Conservation (phyloP, 1,139 yeast species). For the Blastobotrys elegans region DNA sequence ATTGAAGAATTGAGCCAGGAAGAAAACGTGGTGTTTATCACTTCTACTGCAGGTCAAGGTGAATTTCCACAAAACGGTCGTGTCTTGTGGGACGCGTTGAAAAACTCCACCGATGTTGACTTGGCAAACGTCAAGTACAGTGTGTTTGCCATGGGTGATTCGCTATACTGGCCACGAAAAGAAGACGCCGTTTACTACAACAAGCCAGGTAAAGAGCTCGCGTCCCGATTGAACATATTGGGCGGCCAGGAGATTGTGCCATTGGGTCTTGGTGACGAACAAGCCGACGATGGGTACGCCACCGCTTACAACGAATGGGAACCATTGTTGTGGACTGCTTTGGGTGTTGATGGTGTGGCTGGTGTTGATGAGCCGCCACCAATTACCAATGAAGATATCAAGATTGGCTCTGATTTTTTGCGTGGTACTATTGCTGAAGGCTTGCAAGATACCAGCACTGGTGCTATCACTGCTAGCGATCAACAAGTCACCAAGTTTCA, state of each 20-base stretch:
- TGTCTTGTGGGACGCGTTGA: conserved; percentile 80
- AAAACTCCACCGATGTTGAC: conserved; percentile 65
- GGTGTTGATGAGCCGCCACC: conserved; percentile 96
- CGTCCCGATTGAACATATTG: conserved; percentile 55
- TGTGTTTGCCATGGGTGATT: conserved; percentile 90
- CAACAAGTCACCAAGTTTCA: conserved; percentile 96
- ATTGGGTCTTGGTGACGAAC: conserved; percentile 91
- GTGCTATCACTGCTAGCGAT: conserved; percentile 88
- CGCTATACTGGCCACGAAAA: conserved; percentile 95
- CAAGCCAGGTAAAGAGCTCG: conserved; percentile 80
- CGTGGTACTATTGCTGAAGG: conserved; percentile 95
- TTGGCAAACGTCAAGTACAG: conserved; percentile 64
- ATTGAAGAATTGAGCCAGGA: conserved; percentile 77
- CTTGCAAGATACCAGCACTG: conserved; percentile 74
- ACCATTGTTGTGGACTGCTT: conserved; percentile 74
- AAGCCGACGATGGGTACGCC: conserved; percentile 91
- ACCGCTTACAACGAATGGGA: conserved; percentile 91
- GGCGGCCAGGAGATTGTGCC: conserved; percentile 73
- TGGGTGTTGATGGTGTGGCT: conserved; percentile 79
- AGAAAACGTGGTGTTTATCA: conserved; percentile 72
- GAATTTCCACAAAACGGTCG: conserved; percentile 96
- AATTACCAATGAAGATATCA: conserved; percentile 93
- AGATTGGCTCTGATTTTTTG: conserved; percentile 74
- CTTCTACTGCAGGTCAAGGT: conserved; percentile 97
- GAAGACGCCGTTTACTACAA: conserved; percentile 92